phyloP scores from a whole-genome alignment of 2,329 filamentous ascomycete genomes.

The Calonectria montana region DNA sequence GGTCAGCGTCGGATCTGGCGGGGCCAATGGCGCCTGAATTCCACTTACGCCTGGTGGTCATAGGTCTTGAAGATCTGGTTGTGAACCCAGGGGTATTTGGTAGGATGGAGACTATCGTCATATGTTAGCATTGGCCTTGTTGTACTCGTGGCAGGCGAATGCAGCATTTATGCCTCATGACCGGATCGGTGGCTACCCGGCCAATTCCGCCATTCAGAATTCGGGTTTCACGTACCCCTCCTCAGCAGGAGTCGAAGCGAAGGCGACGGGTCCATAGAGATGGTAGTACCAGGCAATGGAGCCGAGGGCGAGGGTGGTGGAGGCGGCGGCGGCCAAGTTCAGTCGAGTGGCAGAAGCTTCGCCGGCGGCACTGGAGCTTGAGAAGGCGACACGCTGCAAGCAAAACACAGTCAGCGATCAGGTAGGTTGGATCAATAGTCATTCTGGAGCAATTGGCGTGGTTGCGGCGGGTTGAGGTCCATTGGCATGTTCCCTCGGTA shows the following conservation, averaged over 20 bases:
- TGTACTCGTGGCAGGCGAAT: constrained; percentile 26
- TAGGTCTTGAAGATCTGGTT: constrained; percentile 93
- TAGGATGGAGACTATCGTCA: constrained; percentile 81
- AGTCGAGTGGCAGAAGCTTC: constrained; percentile 80
- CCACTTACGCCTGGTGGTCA: constrained; percentile 91
- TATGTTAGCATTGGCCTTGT: constrained; percentile 42
- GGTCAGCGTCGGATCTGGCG: constrained; percentile 28
- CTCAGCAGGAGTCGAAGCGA: constrained; percentile 93
- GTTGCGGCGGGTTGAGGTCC: constrained; percentile 36
- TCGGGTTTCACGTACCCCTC: constrained; percentile 83
- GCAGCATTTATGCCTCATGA: constrained; percentile 50
- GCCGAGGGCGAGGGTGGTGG: constrained; percentile 87
- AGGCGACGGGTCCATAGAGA: constrained; percentile 88
- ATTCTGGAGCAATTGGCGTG: constrained; percentile 45
- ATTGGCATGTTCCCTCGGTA: constrained; percentile 50
- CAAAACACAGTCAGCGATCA: constrained; percentile 53
- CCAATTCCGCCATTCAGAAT: constrained; percentile 23
- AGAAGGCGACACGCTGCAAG: constrained; percentile 73
- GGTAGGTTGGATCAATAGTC: constrained; percentile 30
- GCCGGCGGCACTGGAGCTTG: constrained; percentile 78
- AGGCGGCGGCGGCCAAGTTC: constrained; percentile 87
- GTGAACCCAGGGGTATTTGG: constrained; percentile 96
- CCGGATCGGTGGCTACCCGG: constrained; percentile 10
- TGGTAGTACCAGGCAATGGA: constrained; percentile 98
- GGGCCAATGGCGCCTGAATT: constrained; percentile 21